Base-by-base conservation (phyloP, 2,329 filamentous ascomycete genomes). In the Gaeumannomyces tritici region DNA sequence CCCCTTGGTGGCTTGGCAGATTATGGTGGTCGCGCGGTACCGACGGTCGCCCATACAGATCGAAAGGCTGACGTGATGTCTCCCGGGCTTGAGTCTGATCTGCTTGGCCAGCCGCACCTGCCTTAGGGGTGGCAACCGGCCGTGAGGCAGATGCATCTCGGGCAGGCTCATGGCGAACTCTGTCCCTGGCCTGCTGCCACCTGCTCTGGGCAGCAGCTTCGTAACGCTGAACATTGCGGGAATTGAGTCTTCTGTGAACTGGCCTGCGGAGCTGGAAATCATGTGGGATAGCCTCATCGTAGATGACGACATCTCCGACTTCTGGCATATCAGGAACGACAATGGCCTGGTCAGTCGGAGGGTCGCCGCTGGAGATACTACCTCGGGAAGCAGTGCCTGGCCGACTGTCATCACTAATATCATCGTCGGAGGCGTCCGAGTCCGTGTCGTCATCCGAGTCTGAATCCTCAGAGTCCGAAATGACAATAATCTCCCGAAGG, bases 401-500 rank as follows among this genome's bases (percentile, higher is more conserved):
- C 54, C 42, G 42, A 26, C 59, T 60, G 18, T 60, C 59, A 27
- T 65, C 65, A 31, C 63, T 66, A 15, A 67, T 66, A 31, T 73
- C 73, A 59, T 74, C 71, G 12, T 74, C 75, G 21, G 71, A 72
- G 35, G 73, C 73, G 21, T 71, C 73, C 11, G 74, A 71, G 35
- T 73, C 73, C 27, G 70, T 71, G 5, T 77, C 75, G 21, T 75
- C 73, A 6, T 74, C 75, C 11, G 71, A 74, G 5, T 75, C 75
- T 4, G 77, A 78, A 55, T 76, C 79, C 68, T 85, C 82, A 6
- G 79, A 79, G 67, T 85, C 83, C n/a, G 83, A 85, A 57, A 89
- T 86, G 68, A 88, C 81, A 61, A 88, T 83, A 13, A 88, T 83
- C 71, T 89, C 86, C 60, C 83, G 79, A 42, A 88, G 75, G 63